Evolutionary conservation across 2,329 filamentous ascomycete genomes (phyloP), one percentile per base, ranked within the genome.

Genomic region (Coleophoma crateriformis): DNA sequence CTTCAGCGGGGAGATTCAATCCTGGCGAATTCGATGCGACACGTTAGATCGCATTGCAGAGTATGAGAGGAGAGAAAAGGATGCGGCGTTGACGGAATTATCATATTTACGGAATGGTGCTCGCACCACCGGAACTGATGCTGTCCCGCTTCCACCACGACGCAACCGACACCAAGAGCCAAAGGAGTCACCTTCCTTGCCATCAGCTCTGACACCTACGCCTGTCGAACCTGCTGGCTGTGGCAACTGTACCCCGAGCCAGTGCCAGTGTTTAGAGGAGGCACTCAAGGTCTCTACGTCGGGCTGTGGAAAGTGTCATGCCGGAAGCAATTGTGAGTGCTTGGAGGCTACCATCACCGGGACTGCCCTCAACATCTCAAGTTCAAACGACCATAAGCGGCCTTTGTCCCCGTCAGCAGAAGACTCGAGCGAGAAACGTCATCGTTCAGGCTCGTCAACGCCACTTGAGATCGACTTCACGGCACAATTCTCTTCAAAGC

Each of bases 391-490:
- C 3, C 52, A 61, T n/a, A 66, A 67, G 53, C 58, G 64, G 47
- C 56, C 63, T 43, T 58, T 60, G 41, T 64, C 63, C n/a, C 61
- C 62, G 27, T 46, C 50, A 15, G 42, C 46, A 8, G 51, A 57
- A 33, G 41, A 51, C 14, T 45, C 49, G 17, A 17, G 70, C 2
- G 79, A 79, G 54, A 87, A 87, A 64, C 76, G 79, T 33, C 74
- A 74, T 39, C 76, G 76, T 17, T 73, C 78, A 49, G 65, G 71
- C 46, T 70, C 69, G 20, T 58, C 56, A 22, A 59, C 60, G 5
- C 69, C 74, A 48, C 76, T 82, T 55, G 88, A 90, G 68, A 85
- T 85, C 42, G 87, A 91, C 64, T 90, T 90, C 58, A 90, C 87
- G 6, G 68, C 77, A 53, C 76, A 81, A 57, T 87, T 87, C 62